A percentile compares a stretch with the other conserved stretches of the same genome.
Evolutionary conservation across 2,329 filamentous ascomycete species (phyloP).

Genomic region (Claviceps pazoutovae): DNA sequence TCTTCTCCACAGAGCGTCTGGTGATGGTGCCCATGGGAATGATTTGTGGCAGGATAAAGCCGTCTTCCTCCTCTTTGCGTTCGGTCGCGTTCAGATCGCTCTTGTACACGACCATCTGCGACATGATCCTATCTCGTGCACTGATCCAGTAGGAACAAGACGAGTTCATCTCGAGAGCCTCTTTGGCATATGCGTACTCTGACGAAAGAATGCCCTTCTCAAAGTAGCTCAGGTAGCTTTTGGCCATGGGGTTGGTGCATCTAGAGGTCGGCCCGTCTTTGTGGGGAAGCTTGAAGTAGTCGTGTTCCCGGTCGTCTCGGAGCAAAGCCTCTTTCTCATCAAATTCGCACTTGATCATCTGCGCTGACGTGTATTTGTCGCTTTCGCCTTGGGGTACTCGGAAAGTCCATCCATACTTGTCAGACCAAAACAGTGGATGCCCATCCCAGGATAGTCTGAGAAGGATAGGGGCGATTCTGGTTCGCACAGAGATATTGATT

Average conservation of each 20-base stretch:
- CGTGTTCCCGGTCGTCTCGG: slow-evolving; percentile 48
- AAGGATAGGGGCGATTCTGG: slow-evolving; percentile 73
- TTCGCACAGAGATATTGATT: slow-evolving; percentile 73
- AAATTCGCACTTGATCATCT: slow-evolving; percentile 64
- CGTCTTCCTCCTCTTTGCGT: slow-evolving; percentile 22
- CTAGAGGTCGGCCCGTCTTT: slow-evolving; percentile 82
- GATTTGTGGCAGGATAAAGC: slow-evolving; percentile 86
- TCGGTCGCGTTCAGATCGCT: slow-evolving; percentile 33
- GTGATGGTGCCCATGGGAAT: slow-evolving; percentile 99
- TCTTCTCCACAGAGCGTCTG: slow-evolving; percentile 86
- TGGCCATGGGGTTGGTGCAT: slow-evolving; percentile 79
- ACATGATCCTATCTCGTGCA: slow-evolving; percentile 79
- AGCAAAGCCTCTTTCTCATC: slow-evolving; percentile 56
- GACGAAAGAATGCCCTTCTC: slow-evolving; percentile 80
- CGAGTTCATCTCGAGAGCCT: slow-evolving; percentile 95
- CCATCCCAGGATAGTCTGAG: slow-evolving; percentile 80
- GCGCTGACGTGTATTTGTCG: slow-evolving; percentile 52
- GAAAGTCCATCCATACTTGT: slow-evolving; percentile 88
- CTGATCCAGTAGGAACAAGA: slow-evolving; percentile 99
- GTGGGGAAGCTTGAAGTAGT: slow-evolving; percentile 89
- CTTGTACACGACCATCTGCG: slow-evolving; percentile 89
- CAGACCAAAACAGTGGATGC: slow-evolving; percentile 82
- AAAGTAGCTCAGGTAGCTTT: slow-evolving; percentile 81
- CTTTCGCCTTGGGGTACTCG: slow-evolving; percentile 51
- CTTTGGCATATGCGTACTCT: slow-evolving; percentile 79